These are phyloP conservation scores for Baeospora myosura DNA, from an alignment of 1,284 basidiomycete species.

Conservation along the genomic window DNA sequence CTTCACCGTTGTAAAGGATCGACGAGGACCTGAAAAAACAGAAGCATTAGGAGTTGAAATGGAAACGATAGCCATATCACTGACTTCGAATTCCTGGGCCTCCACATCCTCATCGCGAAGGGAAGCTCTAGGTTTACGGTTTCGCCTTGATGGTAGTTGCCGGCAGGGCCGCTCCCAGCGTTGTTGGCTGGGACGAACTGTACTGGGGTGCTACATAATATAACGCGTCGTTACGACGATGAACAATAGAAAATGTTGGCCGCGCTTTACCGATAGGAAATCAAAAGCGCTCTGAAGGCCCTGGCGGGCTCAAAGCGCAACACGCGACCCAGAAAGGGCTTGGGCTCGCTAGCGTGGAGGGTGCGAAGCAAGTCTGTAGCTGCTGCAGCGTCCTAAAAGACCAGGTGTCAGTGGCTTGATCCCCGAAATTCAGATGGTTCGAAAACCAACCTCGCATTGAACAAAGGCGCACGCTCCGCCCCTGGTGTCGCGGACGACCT, in stretches of 20 bases:
- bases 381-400: constrained; percentile 44
- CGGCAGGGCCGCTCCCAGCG: constrained; percentile 16
- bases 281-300: constrained; percentile 62
- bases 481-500: constrained; percentile 67
- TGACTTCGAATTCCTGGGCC: constrained; percentile 20
- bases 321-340: constrained; percentile 59
- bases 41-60: constrained; percentile 1
- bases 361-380: constrained; percentile 53
- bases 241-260: constrained; percentile 5
- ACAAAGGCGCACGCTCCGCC: constrained; percentile 75
- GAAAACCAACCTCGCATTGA: constrained; percentile 59
- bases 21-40: constrained; percentile 37
- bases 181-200: constrained; percentile 27
- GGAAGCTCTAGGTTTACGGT: constrained; percentile 39
- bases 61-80: not conserved
- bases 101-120: constrained; percentile 42
- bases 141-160: constrained; percentile 15
- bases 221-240: constrained; percentile 5
- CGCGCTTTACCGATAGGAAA: constrained; percentile 59
- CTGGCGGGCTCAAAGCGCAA: constrained; percentile 73
- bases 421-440: constrained; percentile 2
- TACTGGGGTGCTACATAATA: constrained; percentile 32
- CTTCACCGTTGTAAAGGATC: constrained; percentile 52
- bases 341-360: constrained; percentile 46
- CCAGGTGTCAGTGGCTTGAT: constrained; percentile 15